Percentiles rank a stretch among this genome's conserved stretches.
Conservation (phyloP, 108 stramenopile genomes). For the Asterionellopsis glacialis region DNA sequence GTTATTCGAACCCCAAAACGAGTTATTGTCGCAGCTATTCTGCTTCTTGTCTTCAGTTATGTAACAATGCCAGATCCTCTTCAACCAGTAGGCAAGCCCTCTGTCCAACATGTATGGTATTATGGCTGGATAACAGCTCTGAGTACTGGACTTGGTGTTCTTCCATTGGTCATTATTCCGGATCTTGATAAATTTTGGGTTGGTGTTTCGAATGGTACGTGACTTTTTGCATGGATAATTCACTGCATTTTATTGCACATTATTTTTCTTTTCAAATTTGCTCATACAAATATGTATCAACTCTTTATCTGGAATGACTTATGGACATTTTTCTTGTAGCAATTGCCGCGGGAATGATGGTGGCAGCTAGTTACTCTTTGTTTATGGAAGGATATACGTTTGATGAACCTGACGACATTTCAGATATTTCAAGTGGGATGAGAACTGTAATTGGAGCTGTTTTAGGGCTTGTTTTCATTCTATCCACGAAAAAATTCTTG, state of each 20-base stretch:
- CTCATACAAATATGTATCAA: neutral
- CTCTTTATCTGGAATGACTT: constrained; percentile 6
- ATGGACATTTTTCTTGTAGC: constrained; percentile 37
- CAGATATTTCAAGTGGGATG: constrained; percentile 25
- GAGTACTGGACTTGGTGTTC: constrained; percentile 90
- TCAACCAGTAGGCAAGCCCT: constrained; percentile 47
- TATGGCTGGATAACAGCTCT: constrained; percentile 97
- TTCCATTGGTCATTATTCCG: constrained; percentile 81
- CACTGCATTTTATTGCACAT: no score
- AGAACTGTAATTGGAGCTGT: constrained; percentile 67
- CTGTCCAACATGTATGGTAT: constrained; percentile 88
- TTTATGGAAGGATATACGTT: constrained; percentile 81
- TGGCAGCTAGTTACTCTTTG: constrained; percentile 87
- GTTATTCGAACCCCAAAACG: no score
- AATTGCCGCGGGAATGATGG: constrained; percentile 98
- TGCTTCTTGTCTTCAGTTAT: constrained; percentile 36
- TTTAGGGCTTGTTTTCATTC: constrained; percentile 79
- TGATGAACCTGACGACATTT: constrained; percentile 60
- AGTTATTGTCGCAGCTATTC: constrained; percentile 7
- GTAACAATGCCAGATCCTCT: constrained; percentile 45
- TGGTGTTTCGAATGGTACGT: constrained; percentile 83
- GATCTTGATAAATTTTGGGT: constrained; percentile 74
- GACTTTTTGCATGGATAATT: no score
- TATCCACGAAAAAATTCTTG: constrained; percentile 73
- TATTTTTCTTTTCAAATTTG: constrained; percentile 3